A percentile compares a stretch with the other conserved stretches of the same genome.
phyloP scores from a whole-genome alignment of 495 filamentous ascomycete species.

The Clavariopsis aquatica region DNA sequence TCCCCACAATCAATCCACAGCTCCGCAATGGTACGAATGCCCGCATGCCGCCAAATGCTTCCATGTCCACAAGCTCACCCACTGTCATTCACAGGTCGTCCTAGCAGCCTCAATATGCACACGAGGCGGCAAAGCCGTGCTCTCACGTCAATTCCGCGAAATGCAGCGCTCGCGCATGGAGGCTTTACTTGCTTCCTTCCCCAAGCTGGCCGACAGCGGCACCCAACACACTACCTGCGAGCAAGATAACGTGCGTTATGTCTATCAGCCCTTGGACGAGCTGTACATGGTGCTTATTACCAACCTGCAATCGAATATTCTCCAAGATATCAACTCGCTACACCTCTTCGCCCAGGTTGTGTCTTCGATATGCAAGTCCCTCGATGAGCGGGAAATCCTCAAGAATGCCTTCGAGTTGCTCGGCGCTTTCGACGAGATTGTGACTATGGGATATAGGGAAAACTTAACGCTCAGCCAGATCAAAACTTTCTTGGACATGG shows the following conservation, averaged over 20 bases:
- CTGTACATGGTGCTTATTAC: slow-evolving; percentile 99
- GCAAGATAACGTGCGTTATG: slow-evolving; percentile 98
- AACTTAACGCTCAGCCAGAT: slow-evolving; percentile 94
- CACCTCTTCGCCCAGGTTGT: slow-evolving; percentile 97
- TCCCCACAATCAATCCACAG: not conserved
- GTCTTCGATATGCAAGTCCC: slow-evolving; percentile 88
- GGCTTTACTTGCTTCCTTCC: slow-evolving; percentile 92
- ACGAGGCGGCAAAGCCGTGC: slow-evolving; percentile 92
- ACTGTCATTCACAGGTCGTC: slow-evolving; percentile 67
- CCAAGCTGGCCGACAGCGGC: slow-evolving; percentile 90
- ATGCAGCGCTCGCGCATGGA: slow-evolving; percentile 95
- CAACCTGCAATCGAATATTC: slow-evolving; percentile 97
- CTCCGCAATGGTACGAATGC: not conserved
- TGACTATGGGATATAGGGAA: slow-evolving; percentile 92
- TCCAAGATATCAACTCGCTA: slow-evolving; percentile 97
- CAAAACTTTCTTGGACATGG: slow-evolving; percentile 98
- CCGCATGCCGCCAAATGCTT: not conserved
- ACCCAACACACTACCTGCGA: slow-evolving; percentile 98
- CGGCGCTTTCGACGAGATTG: slow-evolving; percentile 93
- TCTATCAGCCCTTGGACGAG: slow-evolving; percentile 98
- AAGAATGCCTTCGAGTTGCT: slow-evolving; percentile 94
- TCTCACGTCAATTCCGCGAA: slow-evolving; percentile 94
- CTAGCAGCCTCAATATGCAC: slow-evolving; percentile 99
- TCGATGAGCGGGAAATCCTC: slow-evolving; percentile 92
- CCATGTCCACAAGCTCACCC: slow-evolving; percentile 1